Conservation (phyloP, 108 stramenopile genomes). For the Conticribra weissflogii region DNA sequence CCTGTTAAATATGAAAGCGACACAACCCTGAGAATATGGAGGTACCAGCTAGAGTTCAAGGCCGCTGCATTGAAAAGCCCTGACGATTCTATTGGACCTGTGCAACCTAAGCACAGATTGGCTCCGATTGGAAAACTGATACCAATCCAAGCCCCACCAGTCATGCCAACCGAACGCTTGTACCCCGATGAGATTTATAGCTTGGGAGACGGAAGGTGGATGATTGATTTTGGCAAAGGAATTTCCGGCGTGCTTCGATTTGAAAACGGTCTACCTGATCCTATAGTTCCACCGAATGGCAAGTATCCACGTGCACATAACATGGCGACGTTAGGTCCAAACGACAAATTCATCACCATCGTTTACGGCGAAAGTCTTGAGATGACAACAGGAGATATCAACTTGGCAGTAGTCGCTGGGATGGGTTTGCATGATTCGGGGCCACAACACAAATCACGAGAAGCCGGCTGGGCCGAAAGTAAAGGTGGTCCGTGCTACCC, state of each 20-base stretch:
- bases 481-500: slow-evolving; percentile 54
- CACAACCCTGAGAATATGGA: slow-evolving; percentile 45
- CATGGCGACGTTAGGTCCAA: slow-evolving; percentile 27
- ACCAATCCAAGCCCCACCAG: slow-evolving; percentile 46
- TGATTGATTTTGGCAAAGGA: slow-evolving; percentile 55
- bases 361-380: slow-evolving; percentile 42
- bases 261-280: slow-evolving; percentile 43
- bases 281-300: slow-evolving; percentile 36
- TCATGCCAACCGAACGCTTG: slow-evolving; percentile 38
- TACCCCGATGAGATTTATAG: slow-evolving; percentile 44
- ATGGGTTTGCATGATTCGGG: slow-evolving; percentile 51
- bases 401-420: slow-evolving; percentile 44
- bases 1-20: slow-evolving; percentile 40
- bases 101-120: slow-evolving; percentile 24
- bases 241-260: slow-evolving; percentile 57
- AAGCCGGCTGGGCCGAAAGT: slow-evolving; percentile 23
- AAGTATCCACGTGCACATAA: slow-evolving; percentile 43
- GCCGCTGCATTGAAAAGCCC: slow-evolving; percentile 10
- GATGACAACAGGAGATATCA: slow-evolving; percentile 39
- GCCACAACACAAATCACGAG: slow-evolving; percentile 32
- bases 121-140: slow-evolving; percentile 45
- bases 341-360: slow-evolving; percentile 45
- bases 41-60: slow-evolving; percentile 38
- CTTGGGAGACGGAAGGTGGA: slow-evolving; percentile 48
- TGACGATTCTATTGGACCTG: not conserved